These are phyloP conservation scores for Fraxinus dipetala DNA, from an alignment of 305 asterid genomes.

Conservation along the genomic window DNA sequence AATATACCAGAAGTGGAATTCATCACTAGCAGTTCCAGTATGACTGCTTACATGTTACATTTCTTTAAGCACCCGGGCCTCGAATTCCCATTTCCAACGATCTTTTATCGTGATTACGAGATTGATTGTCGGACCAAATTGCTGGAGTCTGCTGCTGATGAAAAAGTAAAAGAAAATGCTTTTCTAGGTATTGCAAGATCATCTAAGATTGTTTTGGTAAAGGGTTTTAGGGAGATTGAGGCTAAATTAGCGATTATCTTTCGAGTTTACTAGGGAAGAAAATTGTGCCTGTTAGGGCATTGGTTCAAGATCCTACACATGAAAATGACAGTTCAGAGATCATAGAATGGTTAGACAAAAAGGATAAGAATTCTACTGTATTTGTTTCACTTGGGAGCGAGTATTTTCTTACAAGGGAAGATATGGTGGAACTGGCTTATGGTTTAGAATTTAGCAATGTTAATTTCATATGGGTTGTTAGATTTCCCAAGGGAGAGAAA, in stretches of 20 bases:
- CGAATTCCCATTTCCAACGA: slow-evolving; percentile 18
- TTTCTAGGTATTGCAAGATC: slow-evolving; percentile 26
- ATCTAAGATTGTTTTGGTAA: slow-evolving; percentile 27
- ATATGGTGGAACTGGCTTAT: slow-evolving; percentile 35
- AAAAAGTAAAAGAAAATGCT: slow-evolving; percentile 1
- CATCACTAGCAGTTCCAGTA: slow-evolving; percentile 36
- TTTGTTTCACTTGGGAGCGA: slow-evolving; percentile 56
- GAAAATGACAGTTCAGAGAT: slow-evolving; percentile 11
- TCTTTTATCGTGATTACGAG: slow-evolving; percentile 29
- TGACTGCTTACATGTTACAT: slow-evolving; percentile 33
- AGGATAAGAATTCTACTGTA: slow-evolving; percentile 28
- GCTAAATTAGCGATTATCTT: slow-evolving; percentile 32
- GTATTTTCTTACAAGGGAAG: slow-evolving; percentile 33
- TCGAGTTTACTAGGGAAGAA: slow-evolving; percentile 27
- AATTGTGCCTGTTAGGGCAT: slow-evolving; percentile 34
- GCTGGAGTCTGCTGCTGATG: background rate
- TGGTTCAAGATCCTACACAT: slow-evolving; percentile 33
- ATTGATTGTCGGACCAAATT: slow-evolving; percentile 4
- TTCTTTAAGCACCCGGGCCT: slow-evolving; percentile 10
- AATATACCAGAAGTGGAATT: slow-evolving; percentile 38
- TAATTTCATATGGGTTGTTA: slow-evolving; percentile 49
- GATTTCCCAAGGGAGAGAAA: slow-evolving; percentile 35
- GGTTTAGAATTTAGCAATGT: slow-evolving; percentile 42
- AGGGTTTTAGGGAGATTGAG: slow-evolving; percentile 41
- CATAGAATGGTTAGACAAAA: slow-evolving; percentile 32